Evolutionary conservation across 768 basidiomycete species (phyloP).

Genomic region (Boletus speciosus): DNA sequence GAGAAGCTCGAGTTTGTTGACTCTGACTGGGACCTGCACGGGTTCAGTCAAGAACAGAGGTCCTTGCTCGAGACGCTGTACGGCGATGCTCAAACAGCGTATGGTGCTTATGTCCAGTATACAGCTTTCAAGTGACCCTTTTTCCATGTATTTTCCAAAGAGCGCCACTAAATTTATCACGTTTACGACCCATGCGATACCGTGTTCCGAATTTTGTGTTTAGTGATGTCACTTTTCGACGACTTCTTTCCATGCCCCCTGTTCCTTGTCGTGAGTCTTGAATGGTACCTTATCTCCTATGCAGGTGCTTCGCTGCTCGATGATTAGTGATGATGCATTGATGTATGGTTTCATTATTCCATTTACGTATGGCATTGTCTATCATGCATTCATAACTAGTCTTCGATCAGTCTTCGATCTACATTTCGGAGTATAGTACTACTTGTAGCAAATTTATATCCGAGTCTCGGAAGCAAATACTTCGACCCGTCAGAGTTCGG

Average conservation of each 20-base stretch:
- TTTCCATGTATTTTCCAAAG: neutral
- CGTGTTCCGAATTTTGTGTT: neutral
- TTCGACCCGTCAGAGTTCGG: too few species aligned
- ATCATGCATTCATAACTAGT: neutral
- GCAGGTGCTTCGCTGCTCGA: neutral
- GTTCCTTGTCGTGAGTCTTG: neutral
- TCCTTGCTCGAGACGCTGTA: conserved; percentile 23
- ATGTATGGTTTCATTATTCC: neutral
- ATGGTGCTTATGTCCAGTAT: conserved; percentile 19
- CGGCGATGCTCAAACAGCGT: conserved; percentile 23
- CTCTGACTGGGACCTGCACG: conserved; percentile 21
- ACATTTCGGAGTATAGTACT: too few species aligned
- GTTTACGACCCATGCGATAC: neutral
- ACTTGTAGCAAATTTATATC: neutral
- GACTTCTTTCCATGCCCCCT: neutral
- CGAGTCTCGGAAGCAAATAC: too few species aligned
- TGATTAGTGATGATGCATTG: neutral
- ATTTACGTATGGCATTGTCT: neutral
- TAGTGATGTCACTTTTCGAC: neutral
- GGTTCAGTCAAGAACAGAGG: conserved; percentile 15
- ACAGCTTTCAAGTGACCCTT: conserved; percentile 5
- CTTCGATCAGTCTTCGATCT: neutral
- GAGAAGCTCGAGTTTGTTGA: conserved; percentile 24
- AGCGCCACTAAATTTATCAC: neutral
- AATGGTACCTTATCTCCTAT: neutral